Conservation (phyloP, 202 grass and related monocot genomes). For the Setaria italica region DNA sequence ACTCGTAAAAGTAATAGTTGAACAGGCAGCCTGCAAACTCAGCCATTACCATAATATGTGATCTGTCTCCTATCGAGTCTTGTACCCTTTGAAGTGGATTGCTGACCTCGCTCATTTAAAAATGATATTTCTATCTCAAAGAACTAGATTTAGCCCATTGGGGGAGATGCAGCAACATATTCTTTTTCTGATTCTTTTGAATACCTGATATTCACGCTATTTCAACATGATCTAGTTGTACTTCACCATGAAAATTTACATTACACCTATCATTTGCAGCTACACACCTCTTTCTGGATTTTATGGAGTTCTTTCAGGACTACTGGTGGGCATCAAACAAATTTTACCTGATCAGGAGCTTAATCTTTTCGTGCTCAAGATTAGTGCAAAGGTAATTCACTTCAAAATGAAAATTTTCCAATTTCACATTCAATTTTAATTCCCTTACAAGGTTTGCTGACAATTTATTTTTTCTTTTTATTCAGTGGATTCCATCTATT, state of each 20-base stretch:
- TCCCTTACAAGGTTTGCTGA: slow-evolving; percentile 9
- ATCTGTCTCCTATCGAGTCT: background rate
- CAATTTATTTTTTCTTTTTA: slow-evolving; percentile 1
- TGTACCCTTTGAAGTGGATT: slow-evolving; percentile 8
- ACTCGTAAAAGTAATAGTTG: background rate
- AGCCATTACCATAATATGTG: background rate
- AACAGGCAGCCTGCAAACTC: background rate
- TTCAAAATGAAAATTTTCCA: slow-evolving; percentile 26
- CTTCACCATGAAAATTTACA: slow-evolving; percentile 16
- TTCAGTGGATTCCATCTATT: slow-evolving; percentile 74
- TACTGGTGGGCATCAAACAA: slow-evolving; percentile 87
- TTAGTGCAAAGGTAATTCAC: slow-evolving; percentile 73
- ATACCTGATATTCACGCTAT: background rate
- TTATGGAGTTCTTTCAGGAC: slow-evolving; percentile 84
- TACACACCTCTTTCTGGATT: slow-evolving; percentile 87
- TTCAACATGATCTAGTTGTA: background rate
- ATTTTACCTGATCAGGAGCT: slow-evolving; percentile 86
- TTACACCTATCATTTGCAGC: slow-evolving; percentile 45
- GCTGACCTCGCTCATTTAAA: background rate
- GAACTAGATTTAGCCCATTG: background rate
- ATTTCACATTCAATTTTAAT: background rate
- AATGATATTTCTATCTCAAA: slow-evolving; percentile 3
- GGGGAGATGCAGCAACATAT: slow-evolving; percentile 12
- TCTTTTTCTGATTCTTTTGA: background rate
- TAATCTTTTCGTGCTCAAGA: slow-evolving; percentile 61